Conservation (phyloP, 2,329 filamentous ascomycete genomes). For the Grosmannia clavigera region DNA sequence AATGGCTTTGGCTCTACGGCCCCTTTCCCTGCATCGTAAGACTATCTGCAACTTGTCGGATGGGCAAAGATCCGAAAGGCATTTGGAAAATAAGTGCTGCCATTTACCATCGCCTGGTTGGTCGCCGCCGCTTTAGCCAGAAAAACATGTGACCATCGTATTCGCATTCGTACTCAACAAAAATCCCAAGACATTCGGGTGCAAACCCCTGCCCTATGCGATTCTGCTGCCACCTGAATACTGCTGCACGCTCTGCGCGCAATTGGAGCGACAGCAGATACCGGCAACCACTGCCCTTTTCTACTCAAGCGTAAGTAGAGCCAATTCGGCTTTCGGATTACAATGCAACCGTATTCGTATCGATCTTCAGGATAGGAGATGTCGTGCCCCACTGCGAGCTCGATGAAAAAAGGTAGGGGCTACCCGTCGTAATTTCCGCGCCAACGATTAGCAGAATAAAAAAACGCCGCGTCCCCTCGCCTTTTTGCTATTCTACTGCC, state of each 20-base stretch:
- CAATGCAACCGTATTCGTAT: neutral
- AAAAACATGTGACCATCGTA: neutral
- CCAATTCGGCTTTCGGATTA: neutral
- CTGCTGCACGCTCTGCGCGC: neutral
- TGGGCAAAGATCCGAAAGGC: neutral
- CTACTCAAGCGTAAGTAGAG: neutral
- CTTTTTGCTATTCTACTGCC: neutral
- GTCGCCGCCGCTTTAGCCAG: neutral
- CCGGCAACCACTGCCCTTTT: neutral
- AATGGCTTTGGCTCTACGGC: neutral
- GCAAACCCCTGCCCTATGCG: neutral
- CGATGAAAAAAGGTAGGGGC: neutral
- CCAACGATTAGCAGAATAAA: neutral
- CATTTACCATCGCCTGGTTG: neutral
- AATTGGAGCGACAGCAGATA: neutral
- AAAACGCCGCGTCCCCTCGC: neutral
- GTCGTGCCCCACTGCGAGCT: neutral
- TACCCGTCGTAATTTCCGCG: slow-evolving; percentile 1
- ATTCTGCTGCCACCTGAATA: neutral
- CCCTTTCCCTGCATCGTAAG: neutral
- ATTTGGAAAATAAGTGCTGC: neutral
- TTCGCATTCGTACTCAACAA: slow-evolving; percentile 3
- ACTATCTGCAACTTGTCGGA: neutral
- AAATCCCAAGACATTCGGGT: neutral
- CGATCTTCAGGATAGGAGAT: neutral